Percentiles rank a stretch among this genome's conserved stretches.
Conservation (phyloP, 1,284 basidiomycete genomes). For the Volvariella surrecta region DNA sequence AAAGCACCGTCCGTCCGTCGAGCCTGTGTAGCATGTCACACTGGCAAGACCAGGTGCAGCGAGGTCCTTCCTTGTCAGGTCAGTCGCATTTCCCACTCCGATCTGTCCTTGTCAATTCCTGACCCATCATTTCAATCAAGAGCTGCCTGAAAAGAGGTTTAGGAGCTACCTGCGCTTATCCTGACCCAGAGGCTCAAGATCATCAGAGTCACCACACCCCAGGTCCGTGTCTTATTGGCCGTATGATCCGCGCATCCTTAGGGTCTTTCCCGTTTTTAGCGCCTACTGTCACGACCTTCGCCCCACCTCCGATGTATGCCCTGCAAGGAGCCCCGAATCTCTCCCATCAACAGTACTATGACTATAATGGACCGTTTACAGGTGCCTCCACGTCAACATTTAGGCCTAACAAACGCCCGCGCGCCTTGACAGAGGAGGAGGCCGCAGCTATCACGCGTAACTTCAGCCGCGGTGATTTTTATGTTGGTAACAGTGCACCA, state of each 20-base stretch:
- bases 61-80: conserved; percentile 74
- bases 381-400: conserved; percentile 63
- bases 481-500: conserved; percentile 65
- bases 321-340: conserved; percentile 40
- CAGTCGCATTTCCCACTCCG: conserved; percentile 12
- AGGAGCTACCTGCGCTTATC: conserved; percentile 59
- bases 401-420: conserved; percentile 65
- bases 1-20: conserved; percentile 71
- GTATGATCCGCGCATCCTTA: conserved; percentile 6
- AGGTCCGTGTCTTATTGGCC: conserved; percentile 20
- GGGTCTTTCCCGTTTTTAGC: conserved; percentile 13
- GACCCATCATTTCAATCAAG: conserved; percentile 23
- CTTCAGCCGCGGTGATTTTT: conserved; percentile 70
- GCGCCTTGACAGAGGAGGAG: conserved; percentile 70
- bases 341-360: conserved; percentile 65
- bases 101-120: conserved; percentile 1
- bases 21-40: conserved; percentile 70
- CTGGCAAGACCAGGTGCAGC: conserved; percentile 72
- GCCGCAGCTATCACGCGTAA: conserved; percentile 72
- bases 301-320: conserved; percentile 36
- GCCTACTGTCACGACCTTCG: conserved; percentile 25
- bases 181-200: conserved; percentile 57
- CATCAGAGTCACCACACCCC: conserved; percentile 34
- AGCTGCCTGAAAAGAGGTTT: conserved; percentile 72
- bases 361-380: conserved; percentile 61